Conservation (phyloP, 768 basidiomycete species). For the Boletus sp. region DNA sequence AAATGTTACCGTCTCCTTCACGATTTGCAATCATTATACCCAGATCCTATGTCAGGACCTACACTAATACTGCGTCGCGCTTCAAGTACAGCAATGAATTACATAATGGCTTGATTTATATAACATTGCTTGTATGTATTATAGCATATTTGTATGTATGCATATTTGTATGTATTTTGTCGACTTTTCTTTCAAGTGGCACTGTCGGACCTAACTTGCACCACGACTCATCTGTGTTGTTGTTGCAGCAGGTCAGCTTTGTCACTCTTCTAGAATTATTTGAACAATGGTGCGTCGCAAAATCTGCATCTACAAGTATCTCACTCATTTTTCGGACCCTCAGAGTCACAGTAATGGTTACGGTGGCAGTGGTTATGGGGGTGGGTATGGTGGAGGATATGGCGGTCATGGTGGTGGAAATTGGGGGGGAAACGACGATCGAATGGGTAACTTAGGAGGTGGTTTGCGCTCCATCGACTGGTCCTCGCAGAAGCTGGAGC, state of each 20-base stretch:
- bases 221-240: slow-evolving; percentile 20
- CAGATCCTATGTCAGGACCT: neutral
- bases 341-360: slow-evolving; percentile 36
- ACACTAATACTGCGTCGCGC: neutral
- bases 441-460: slow-evolving; percentile 79
- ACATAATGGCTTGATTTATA: neutral
- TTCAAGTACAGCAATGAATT: neutral
- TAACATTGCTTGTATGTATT: slow-evolving; percentile 5
- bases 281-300: slow-evolving; percentile 20
- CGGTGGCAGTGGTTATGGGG: slow-evolving; percentile 31
- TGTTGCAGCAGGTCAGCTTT: slow-evolving; percentile 1
- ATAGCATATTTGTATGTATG: slow-evolving; percentile 7
- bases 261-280: neutral
- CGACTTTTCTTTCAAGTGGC: slow-evolving; percentile 19
- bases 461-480: slow-evolving; percentile 86
- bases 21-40: slow-evolving; percentile 10
- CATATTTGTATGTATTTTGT: slow-evolving; percentile 9
- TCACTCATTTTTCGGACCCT: neutral
- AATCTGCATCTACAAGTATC: neutral
- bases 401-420: slow-evolving; percentile 30
- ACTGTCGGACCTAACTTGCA: slow-evolving; percentile 10
- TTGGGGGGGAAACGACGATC: slow-evolving; percentile 50
- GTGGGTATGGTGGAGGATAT: slow-evolving; percentile 29
- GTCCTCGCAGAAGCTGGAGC: slow-evolving; percentile 66
- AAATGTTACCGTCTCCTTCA: slow-evolving; percentile 10